phyloP scores from a whole-genome alignment of 306 rosid species.

The Dryas alaskensis region DNA sequence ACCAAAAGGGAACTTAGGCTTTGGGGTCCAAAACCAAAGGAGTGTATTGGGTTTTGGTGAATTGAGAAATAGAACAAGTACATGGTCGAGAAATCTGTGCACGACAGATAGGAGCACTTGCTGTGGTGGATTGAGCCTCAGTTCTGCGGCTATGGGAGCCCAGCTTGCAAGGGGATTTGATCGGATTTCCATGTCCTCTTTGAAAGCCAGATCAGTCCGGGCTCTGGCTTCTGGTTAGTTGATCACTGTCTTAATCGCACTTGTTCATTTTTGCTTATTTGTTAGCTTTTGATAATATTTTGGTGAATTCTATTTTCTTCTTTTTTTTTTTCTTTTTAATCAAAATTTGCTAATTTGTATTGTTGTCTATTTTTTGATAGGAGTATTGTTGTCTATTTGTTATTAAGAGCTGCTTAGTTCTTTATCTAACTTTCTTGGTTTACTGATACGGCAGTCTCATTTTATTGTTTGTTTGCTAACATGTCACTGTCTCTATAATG shows the following conservation, averaged over 20 bases:
- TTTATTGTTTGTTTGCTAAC: not conserved
- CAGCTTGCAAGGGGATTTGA: constrained; percentile 43
- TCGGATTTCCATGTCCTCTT: constrained; percentile 48
- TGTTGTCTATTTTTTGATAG: not conserved
- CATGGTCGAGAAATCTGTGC: constrained; percentile 38
- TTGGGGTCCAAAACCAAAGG: constrained; percentile 45
- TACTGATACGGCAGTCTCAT: not conserved
- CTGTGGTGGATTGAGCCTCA: constrained; percentile 46
- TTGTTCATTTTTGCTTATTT: not conserved
- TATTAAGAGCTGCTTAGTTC: not conserved
- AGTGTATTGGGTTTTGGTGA: constrained; percentile 41
- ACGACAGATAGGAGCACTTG: constrained; percentile 42
- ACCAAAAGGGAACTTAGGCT: constrained; percentile 40
- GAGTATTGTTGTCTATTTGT: not conserved
- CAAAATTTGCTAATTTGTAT: not conserved
- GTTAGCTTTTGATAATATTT: not conserved
- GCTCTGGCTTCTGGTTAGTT: constrained; percentile 68
- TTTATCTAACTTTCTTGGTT: not conserved
- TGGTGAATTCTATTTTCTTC: not conserved
- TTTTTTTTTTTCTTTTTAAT: not conserved
- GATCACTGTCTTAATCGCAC: constrained; percentile 5
- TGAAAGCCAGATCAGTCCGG: constrained; percentile 54
- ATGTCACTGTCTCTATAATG: not conserved
- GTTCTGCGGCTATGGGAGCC: constrained; percentile 49
- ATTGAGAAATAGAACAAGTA: constrained; percentile 28